Conservation (phyloP, 2,329 filamentous ascomycete species). For the Clarireedia monteithiana region DNA sequence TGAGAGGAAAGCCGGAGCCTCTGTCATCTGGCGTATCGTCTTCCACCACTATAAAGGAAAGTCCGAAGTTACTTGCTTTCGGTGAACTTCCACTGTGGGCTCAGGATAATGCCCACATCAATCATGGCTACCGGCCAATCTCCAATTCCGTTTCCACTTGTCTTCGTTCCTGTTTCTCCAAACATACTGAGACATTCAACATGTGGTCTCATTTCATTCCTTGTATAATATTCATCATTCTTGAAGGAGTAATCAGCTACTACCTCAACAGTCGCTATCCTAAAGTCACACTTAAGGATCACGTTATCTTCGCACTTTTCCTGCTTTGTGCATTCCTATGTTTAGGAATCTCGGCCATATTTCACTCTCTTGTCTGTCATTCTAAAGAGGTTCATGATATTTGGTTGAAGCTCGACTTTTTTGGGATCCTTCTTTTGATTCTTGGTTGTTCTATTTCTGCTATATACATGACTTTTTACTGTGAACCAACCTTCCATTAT, state of each 20-base stretch:
- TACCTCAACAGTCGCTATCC: slow-evolving; percentile 29
- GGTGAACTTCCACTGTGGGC: slow-evolving; percentile 36
- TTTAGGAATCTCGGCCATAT: slow-evolving; percentile 32
- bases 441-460: slow-evolving; percentile 34
- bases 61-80: background rate
- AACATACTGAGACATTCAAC: slow-evolving; percentile 38
- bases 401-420: slow-evolving; percentile 34
- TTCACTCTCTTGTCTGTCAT: slow-evolving; percentile 36
- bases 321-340: slow-evolving; percentile 32
- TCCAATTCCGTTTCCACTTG: slow-evolving; percentile 32
- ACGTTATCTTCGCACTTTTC: slow-evolving; percentile 34
- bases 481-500: slow-evolving; percentile 27
- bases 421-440: slow-evolving; percentile 33
- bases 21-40: background rate
- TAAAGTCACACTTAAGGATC: slow-evolving; percentile 29
- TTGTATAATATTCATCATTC: slow-evolving; percentile 30
- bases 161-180: slow-evolving; percentile 34
- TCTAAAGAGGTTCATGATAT: slow-evolving; percentile 29
- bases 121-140: slow-evolving; percentile 36
- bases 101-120: slow-evolving; percentile 35
- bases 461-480: slow-evolving; percentile 36
- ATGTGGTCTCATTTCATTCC: slow-evolving; percentile 40
- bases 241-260: slow-evolving; percentile 25
- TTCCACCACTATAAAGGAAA: background rate
- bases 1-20: background rate